Base-by-base conservation (phyloP, 805 yeast genomes). In the Blastobotrys peoriensis region DNA sequence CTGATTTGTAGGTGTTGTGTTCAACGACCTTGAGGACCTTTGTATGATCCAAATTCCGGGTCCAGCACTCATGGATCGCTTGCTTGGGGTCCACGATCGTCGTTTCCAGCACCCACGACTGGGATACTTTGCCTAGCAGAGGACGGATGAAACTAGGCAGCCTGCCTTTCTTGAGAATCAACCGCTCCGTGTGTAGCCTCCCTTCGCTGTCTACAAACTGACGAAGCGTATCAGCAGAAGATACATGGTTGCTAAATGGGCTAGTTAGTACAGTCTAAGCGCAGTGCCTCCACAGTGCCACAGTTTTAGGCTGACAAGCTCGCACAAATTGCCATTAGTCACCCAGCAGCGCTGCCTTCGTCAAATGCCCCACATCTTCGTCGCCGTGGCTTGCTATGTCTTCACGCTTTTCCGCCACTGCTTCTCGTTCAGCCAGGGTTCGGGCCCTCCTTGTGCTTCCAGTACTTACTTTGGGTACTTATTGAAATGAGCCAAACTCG, bases 221-320 rank as follows among this genome's bases (percentile, higher is more conserved):
- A 27, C 78, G 78, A 13, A 89, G 59, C 1, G 95, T 84, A 61
- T 89, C 98, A 21, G 79, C 79, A 5, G 95, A 83, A 28, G 81
- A 68, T 9, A 91, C 96, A 66, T 91, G 96, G 6, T 77, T 68
- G 15, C 96, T 81, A 60, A 73, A 88, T 2, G 98, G 98, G 61
- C 81, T 81, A n/a, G 33, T 28, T 28, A 28, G 33, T 6, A 4
- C 15, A 4, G 6, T 28, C 33, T 16, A 28, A 28, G n/a, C n/a
- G n/a, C n/a, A n/a, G n/a, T n/a, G n/a, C n/a, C n/a, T n/a, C n/a
- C n/a, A n/a, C n/a, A n/a, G n/a, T n/a, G n/a, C n/a, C n/a, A n/a
- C n/a, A n/a, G n/a, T n/a, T n/a, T n/a, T n/a, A n/a, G n/a, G n/a
- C n/a, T n/a, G n/a, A n/a, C n/a, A n/a, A n/a, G n/a, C n/a, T n/a